Percentiles rank a stretch among this genome's conserved stretches.
Evolutionary conservation across 805 yeast genomes (phyloP).

Genomic region (Priceomyces medius): DNA sequence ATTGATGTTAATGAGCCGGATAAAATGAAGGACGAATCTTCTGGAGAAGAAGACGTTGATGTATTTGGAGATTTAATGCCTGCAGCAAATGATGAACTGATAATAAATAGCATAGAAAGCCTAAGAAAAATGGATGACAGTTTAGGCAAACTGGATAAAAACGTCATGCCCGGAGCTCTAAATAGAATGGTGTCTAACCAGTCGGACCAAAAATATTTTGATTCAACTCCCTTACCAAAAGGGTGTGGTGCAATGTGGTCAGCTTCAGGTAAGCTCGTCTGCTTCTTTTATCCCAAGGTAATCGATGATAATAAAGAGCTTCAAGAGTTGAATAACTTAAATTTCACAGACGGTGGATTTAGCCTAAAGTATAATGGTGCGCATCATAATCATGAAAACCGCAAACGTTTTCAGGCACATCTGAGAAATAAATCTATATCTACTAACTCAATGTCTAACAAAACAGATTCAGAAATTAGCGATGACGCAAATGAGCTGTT

Average conservation of each 20-base stretch:
- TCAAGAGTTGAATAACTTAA: constrained; percentile 47
- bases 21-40: constrained; percentile 19
- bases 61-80: constrained; percentile 38
- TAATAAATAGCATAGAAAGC: constrained; percentile 16
- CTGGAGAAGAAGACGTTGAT: constrained; percentile 32
- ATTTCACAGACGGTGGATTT: constrained; percentile 51
- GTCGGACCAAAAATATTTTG: constrained; percentile 37
- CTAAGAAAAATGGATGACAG: neutral
- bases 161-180: constrained; percentile 13
- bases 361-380: constrained; percentile 23
- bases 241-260: constrained; percentile 94
- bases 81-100: constrained; percentile 39
- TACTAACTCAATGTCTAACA: constrained; percentile 9
- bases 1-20: constrained; percentile 28
- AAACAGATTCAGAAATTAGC: constrained; percentile 19
- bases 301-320: constrained; percentile 37
- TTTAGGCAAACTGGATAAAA: constrained; percentile 1
- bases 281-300: constrained; percentile 70
- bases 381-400: constrained; percentile 14
- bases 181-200: neutral
- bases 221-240: constrained; percentile 87
- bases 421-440: constrained; percentile 6
- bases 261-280: constrained; percentile 70
- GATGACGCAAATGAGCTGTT: constrained; percentile 14
- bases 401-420: neutral